phyloP scores from a whole-genome alignment of 805 yeast species.

The Candida manassasensis region DNA sequence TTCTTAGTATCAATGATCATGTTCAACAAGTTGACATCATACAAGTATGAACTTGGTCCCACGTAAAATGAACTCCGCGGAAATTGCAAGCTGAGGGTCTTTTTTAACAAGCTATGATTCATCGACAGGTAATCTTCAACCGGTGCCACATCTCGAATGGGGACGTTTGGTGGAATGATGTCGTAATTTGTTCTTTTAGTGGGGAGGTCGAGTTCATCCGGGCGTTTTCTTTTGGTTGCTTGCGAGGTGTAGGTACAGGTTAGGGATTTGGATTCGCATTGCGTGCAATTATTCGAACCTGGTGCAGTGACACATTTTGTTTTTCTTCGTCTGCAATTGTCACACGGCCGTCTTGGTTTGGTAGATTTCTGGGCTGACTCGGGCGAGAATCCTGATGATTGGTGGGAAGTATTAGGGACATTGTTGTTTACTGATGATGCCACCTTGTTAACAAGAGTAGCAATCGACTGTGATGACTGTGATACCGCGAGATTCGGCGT shows the following conservation, averaged over 20 bases:
- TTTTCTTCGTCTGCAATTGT: conserved; percentile 76
- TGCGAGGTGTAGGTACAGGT: conserved; percentile 72
- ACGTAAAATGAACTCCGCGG: conserved; percentile 87
- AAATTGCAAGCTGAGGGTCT: conserved; percentile 71
- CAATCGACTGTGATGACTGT: neutral
- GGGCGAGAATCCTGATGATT: too few species aligned
- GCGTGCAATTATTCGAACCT: conserved; percentile 59
- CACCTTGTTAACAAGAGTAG: neutral
- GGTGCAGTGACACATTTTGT: conserved; percentile 72
- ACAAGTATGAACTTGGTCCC: conserved; percentile 78
- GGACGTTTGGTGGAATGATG: conserved; percentile 31
- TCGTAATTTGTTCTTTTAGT: conserved; percentile 19
- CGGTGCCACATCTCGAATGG: conserved; percentile 51
- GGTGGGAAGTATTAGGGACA: too few species aligned
- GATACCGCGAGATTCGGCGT: neutral
- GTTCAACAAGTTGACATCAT: conserved; percentile 67
- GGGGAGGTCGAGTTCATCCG: conserved; percentile 11
- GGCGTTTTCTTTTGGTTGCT: conserved; percentile 37
- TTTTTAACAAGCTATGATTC: conserved; percentile 60
- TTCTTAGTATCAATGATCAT: conserved; percentile 43
- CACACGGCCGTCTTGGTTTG: conserved; percentile 66
- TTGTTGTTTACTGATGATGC: too few species aligned
- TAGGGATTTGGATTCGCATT: conserved; percentile 69
- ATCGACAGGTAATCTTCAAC: conserved; percentile 63
- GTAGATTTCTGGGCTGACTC: conserved; percentile 8